These are phyloP conservation scores for Lentinus tigrinus DNA, from an alignment of 768 basidiomycete species.

Conservation along the genomic window DNA sequence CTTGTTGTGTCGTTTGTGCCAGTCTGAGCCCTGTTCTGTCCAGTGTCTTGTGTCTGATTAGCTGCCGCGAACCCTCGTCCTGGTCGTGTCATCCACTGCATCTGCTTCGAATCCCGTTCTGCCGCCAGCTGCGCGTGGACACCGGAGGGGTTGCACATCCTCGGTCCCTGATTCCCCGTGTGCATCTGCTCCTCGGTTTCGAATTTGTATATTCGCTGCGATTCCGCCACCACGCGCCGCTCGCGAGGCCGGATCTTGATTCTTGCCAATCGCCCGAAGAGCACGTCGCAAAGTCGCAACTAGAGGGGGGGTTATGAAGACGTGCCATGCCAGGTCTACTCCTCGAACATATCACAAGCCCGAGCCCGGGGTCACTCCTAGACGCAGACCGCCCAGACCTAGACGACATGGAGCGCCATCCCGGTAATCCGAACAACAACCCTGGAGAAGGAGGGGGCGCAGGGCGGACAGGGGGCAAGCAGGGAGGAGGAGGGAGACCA, in stretches of 20 bases:
- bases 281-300: neutral
- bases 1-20: neutral
- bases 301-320: neutral
- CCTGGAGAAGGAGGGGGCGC: neutral
- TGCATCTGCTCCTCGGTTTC: neutral
- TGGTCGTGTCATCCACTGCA: neutral
- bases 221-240: neutral
- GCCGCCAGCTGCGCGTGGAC: neutral
- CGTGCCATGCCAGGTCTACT: constrained; percentile 1
- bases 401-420: constrained; percentile 4
- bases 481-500: neutral
- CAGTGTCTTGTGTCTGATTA: too few species aligned
- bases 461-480: neutral
- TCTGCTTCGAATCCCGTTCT: neutral
- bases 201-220: neutral
- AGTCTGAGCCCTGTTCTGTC: too few species aligned
- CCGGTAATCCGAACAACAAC: neutral
- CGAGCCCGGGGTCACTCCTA: neutral
- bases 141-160: too few species aligned
- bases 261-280: neutral
- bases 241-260: constrained; percentile 2
- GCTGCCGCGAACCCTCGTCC: neutral
- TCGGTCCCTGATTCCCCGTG: neutral
- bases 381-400: neutral
- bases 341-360: neutral